Base-by-base conservation (phyloP, 2,329 filamentous ascomycete species). In the Geosmithia morbida region DNA sequence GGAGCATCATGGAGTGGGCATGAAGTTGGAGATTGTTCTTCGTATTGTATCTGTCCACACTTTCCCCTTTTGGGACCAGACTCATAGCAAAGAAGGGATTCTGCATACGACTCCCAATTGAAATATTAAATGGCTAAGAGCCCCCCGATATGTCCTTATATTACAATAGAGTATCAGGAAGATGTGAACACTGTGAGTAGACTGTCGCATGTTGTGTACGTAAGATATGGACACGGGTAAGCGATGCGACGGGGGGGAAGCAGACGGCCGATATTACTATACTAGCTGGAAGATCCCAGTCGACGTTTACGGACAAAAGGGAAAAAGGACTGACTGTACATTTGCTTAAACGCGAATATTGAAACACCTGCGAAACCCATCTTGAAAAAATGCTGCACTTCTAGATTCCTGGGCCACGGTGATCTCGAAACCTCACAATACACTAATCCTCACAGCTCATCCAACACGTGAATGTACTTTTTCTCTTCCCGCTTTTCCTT, bases 391-490 rank as follows among this genome's bases (percentile, higher is more conserved):
- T 3, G 41, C n/a, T 42, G 33, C 33, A 11, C 13, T 43, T 43
- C 18, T 43, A 11, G 18, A 43, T 13, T 14, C 7, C 13, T 22
- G 19, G 18, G 19, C 18, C 41, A 10, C 41, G 3, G 13, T 18
- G 13, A 22, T 10, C 41, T 43, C 7, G 13, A 16, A 20, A 19
- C 19, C 18, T 7, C 19, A 20, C 40, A 18, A 20, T 43, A 22
- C 13, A 16, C 18, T 43, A 4, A n/a, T 18, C 10, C 65, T 69
- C 81, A 92, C 74, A 88, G 79, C 65, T 92, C 83, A 63, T 94
- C 87, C 61, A 87, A 71, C 51, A 98, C 89, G 65, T 98, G 92
- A 64, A 97, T 71, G 65, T 94, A 98, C 74, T 96, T 92, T 77
- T 83, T 92, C 68, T 97, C 89, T 66, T 97, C 89, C 58, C 78